A percentile compares a stretch with the other conserved stretches of the same genome.
Conservation (phyloP, 331 rosid species). For the Rhamnella rubrinervis region DNA sequence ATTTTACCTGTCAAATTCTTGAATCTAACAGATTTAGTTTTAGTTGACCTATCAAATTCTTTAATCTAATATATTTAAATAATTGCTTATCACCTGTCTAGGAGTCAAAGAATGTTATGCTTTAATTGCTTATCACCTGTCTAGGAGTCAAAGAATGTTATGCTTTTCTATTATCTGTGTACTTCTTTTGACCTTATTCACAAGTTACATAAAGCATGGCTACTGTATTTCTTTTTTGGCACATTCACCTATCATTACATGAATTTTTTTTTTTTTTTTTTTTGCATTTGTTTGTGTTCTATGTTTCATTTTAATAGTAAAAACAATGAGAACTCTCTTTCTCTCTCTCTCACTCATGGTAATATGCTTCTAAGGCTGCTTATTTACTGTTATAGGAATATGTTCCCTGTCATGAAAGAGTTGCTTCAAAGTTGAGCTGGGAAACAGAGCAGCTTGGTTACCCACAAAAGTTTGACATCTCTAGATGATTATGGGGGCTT, state of each 20-base stretch:
- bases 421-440: conserved; percentile 83
- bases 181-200: too few species aligned
- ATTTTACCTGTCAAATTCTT: background rate
- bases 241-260: too few species aligned
- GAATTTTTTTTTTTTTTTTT: too few species aligned
- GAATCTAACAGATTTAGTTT: background rate
- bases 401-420: conserved; percentile 91
- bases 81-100: background rate
- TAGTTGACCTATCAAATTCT: background rate
- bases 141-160: too few species aligned
- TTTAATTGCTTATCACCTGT: background rate
- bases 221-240: too few species aligned
- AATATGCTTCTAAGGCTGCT: conserved; percentile 1
- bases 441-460: conserved; percentile 72
- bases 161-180: too few species aligned
- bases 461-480: conserved; percentile 75
- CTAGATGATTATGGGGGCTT: conserved; percentile 53
- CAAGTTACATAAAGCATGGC: too few species aligned
- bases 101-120: too few species aligned
- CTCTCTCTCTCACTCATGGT: background rate
- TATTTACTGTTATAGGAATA: conserved; percentile 52
- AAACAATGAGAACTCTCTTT: background rate
- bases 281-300: too few species aligned
- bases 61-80: background rate
- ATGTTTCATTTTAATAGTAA: background rate